Percentiles rank a stretch among this genome's conserved stretches.
Evolutionary conservation across 805 yeast genomes (phyloP).

Genomic region (Schizosaccharomyces osmophilus): DNA sequence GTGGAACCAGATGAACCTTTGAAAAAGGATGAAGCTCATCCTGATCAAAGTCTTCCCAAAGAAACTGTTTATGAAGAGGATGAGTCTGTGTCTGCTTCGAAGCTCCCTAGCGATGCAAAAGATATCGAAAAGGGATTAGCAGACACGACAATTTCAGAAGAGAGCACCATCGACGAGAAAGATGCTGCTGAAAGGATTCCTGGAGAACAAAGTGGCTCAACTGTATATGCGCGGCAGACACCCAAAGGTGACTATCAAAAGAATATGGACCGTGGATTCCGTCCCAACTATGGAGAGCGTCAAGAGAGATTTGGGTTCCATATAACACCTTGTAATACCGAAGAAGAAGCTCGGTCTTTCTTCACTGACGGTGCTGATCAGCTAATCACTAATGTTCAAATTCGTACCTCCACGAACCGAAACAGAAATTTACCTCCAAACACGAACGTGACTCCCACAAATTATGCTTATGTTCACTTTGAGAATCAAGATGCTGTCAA

Average conservation of each 20-base stretch:
- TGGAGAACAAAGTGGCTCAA: background rate
- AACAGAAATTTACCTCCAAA: background rate
- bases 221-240: background rate
- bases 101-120: too few relatives aligned
- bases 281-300: background rate
- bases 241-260: background rate
- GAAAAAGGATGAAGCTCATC: too few relatives aligned
- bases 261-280: background rate
- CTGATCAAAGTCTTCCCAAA: too few relatives aligned
- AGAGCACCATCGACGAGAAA: background rate
- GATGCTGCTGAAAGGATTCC: background rate
- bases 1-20: background rate
- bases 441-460: background rate
- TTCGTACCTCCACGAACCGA: background rate
- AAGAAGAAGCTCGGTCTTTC: slow-evolving; percentile 1
- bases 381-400: background rate
- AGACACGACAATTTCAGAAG: background rate
- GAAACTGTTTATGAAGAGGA: too few relatives aligned
- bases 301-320: background rate
- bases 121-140: background rate
- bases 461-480: background rate
- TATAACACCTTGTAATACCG: slow-evolving; percentile 1
- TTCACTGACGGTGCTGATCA: background rate
- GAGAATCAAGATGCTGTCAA: background rate
- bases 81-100: too few relatives aligned